phyloP scores from a whole-genome alignment of 805 yeast genomes.

The Yamadazyma phyllophila region DNA sequence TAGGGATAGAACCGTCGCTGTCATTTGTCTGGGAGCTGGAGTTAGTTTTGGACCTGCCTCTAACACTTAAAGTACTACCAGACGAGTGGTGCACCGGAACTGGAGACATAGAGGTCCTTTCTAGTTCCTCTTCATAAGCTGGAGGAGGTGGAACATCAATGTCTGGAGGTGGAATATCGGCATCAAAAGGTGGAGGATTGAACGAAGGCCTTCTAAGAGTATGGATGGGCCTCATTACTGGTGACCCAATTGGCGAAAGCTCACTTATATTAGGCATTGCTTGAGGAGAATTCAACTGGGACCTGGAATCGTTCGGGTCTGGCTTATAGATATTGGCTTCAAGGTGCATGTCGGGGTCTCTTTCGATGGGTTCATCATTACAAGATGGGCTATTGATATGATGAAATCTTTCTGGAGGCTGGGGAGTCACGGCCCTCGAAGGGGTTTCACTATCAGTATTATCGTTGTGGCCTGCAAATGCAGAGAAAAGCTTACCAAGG shows the following conservation, averaged over 20 bases:
- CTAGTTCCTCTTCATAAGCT: conserved; percentile 24
- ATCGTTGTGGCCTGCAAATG: conserved; percentile 6
- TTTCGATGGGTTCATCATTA: conserved; percentile 33
- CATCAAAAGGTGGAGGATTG: conserved; percentile 64
- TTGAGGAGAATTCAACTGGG: conserved; percentile 58
- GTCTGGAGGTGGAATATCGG: conserved; percentile 19
- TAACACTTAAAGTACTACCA: background rate
- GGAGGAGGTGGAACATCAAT: conserved; percentile 26
- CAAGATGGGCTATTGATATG: conserved; percentile 24
- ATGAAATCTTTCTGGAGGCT: conserved; percentile 19
- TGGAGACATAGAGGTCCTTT: conserved; percentile 2
- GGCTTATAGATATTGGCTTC: conserved; percentile 57
- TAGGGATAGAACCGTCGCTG: background rate
- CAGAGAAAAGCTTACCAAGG: conserved; percentile 14
- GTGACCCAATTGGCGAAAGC: conserved; percentile 42
- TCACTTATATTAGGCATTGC: conserved; percentile 51
- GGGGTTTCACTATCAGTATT: conserved; percentile 1
- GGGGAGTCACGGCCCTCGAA: background rate
- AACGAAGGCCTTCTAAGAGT: conserved; percentile 51
- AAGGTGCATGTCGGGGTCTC: conserved; percentile 40
- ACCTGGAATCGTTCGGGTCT: conserved; percentile 30
- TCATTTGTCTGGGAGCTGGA: conserved; percentile 2
- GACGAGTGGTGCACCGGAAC: conserved; percentile 1
- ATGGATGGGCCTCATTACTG: conserved; percentile 50
- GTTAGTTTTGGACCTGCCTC: conserved; percentile 5